These are phyloP conservation scores for Cladophialophora psammophila DNA, from an alignment of 2,329 filamentous ascomycete species.

Conservation along the genomic window DNA sequence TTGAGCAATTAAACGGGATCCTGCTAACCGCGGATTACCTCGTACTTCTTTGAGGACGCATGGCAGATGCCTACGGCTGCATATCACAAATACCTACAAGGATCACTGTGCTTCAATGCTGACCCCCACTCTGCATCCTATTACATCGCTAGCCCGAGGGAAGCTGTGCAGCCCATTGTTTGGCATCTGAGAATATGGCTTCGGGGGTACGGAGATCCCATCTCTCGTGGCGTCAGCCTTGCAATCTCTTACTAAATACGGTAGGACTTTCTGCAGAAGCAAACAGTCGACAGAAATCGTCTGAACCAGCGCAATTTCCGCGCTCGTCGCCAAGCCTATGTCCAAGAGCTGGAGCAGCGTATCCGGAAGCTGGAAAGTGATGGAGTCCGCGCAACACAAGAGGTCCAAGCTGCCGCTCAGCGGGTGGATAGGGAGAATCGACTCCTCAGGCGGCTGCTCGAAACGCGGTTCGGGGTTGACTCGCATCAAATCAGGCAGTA, in stretches of 20 bases:
- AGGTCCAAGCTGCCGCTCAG: slow-evolving; percentile 74
- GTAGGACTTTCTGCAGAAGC: slow-evolving; percentile 4
- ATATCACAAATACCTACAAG: no score
- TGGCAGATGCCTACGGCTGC: no score
- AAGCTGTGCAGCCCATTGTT: neutral
- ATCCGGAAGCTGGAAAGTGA: slow-evolving; percentile 68
- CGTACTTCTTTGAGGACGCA: no score
- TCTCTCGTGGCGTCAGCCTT: neutral
- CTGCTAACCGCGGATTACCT: no score
- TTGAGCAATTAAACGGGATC: no score
- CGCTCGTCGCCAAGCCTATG: slow-evolving; percentile 75
- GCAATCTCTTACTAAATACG: slow-evolving; percentile 3
- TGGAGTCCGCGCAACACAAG: slow-evolving; percentile 72
- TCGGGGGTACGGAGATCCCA: neutral
- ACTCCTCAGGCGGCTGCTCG: slow-evolving; percentile 66
- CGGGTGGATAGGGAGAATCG: slow-evolving; percentile 73
- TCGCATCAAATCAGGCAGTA: slow-evolving; percentile 62
- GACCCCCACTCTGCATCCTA: neutral
- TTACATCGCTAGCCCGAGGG: neutral
- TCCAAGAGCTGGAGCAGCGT: slow-evolving; percentile 72
- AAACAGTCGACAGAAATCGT: slow-evolving; percentile 65
- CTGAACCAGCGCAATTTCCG: slow-evolving; percentile 79
- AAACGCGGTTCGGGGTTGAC: slow-evolving; percentile 61
- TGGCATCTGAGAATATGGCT: neutral
- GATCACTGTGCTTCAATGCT: neutral